Base-by-base conservation (phyloP, 1,284 basidiomycete genomes). In the Pterulicium gracile region DNA sequence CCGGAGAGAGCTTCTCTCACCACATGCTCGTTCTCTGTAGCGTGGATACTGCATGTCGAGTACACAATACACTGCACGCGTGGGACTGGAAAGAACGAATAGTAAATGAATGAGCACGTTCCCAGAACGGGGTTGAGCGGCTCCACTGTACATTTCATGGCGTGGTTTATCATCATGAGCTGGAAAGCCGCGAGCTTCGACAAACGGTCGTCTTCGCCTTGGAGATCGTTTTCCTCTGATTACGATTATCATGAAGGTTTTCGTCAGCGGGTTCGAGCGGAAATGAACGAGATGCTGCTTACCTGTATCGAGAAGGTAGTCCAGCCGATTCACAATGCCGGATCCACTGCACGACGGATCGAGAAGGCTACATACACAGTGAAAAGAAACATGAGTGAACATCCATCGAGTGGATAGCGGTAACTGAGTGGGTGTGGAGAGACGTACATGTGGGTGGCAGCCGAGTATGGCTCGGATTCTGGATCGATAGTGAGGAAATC, bases 281-380 rank as follows among this genome's bases (percentile, higher is more conserved):
- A 45, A 39, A 44, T 46, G 44, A 47, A 50, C 5, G 23, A n/a
- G 13, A 49, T 43, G 43, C 42, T 21, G 45, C 64, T 43, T 51
- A 77, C 84, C 81, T 59, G 67, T 69, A 54, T 84, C 84, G 4
- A 90, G 68, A 3, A 94, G 75, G 63, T 93, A 76, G 59, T 95
- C 91, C 47, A 95, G 65, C 42, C 91, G 77, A 61, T 93, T 94
- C 46, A 95, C 81, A 49, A 94, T 94, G 1, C 91, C 91, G 2
- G 89, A 92, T 13, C 91, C 91, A 49, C 88, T 92, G 60, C 94
- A 97, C 19, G 89, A 93, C 12, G 93, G 94, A 60, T 97, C 93
- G 5, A 96, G 69, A 27, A 96, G 70, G 52, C 89, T 92, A 52
- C 21, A 20, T 35, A 27, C 17, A 5, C 47, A 22, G 21, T 15